phyloP scores from a whole-genome alignment of 192 early-diverging fungal genomes.

The Mortierella antarctica region DNA sequence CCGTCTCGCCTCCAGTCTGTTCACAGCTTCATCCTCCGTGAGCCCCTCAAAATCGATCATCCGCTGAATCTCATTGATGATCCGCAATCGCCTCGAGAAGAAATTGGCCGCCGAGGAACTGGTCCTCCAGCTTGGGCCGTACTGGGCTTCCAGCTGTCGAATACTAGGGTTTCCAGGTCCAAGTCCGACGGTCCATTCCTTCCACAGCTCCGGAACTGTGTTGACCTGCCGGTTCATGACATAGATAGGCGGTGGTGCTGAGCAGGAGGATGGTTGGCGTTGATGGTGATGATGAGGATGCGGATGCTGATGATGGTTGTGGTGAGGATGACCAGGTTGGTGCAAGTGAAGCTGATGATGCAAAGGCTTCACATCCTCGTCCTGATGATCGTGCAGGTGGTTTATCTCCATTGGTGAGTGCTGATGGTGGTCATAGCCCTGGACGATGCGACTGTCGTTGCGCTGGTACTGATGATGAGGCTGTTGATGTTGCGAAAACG shows the following conservation, averaged over 20 bases:
- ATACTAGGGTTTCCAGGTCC: slow-evolving; percentile 41
- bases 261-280: no score
- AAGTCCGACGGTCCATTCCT: slow-evolving; percentile 44
- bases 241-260: slow-evolving; percentile 14
- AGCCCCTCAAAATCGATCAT: slow-evolving; percentile 31
- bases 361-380: slow-evolving; percentile 19
- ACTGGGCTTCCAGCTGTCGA: slow-evolving; percentile 33
- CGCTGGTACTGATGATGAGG: slow-evolving; percentile 13
- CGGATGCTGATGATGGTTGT: slow-evolving; percentile 3
- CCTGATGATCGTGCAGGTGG: slow-evolving; percentile 1
- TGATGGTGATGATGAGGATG: slow-evolving; percentile 3
- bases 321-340: neutral
- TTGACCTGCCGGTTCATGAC: slow-evolving; percentile 45
- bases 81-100: slow-evolving; percentile 38
- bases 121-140: slow-evolving; percentile 41
- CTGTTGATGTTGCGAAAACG: slow-evolving; percentile 1
- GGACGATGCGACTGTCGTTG: neutral
- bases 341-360: no score
- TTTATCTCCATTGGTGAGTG: neutral
- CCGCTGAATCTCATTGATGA: slow-evolving; percentile 42
- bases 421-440: slow-evolving; percentile 14
- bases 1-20: slow-evolving; percentile 20
- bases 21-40: slow-evolving; percentile 34
- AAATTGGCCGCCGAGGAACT: slow-evolving; percentile 41
- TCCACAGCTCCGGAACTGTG: slow-evolving; percentile 42